Evolutionary conservation across 495 filamentous ascomycete genomes (phyloP).

Genomic region (Trichoderma erinaceum): DNA sequence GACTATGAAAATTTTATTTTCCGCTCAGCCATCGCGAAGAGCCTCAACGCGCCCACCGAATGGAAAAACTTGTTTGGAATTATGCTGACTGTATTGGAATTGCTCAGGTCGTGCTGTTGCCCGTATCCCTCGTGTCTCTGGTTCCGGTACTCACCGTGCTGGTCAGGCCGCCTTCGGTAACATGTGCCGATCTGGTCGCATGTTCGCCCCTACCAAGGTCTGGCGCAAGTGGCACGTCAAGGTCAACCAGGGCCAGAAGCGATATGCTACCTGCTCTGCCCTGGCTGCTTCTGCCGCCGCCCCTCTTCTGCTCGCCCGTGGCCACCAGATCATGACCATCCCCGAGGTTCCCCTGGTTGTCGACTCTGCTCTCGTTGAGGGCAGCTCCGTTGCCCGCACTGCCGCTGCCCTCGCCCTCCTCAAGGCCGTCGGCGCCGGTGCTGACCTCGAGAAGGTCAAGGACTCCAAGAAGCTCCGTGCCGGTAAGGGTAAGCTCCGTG

Average conservation of each 20-base stretch:
- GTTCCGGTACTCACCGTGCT: slow-evolving; percentile 99
- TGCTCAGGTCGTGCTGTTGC: slow-evolving; percentile 89
- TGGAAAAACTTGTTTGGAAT: neutral
- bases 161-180: slow-evolving; percentile 99
- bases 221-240: slow-evolving; percentile 99
- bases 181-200: slow-evolving; percentile 98
- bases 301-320: slow-evolving; percentile 90
- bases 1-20: neutral
- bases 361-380: slow-evolving; percentile 78
- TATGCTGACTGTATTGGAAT: slow-evolving; percentile 21
- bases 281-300: slow-evolving; percentile 92
- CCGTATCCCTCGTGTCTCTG: slow-evolving; percentile 99
- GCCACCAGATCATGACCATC: slow-evolving; percentile 86
- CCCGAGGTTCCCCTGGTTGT: slow-evolving; percentile 96
- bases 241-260: slow-evolving; percentile 96
- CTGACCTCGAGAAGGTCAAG: slow-evolving; percentile 90
- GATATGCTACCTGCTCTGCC: slow-evolving; percentile 95
- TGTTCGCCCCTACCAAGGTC: slow-evolving; percentile 99
- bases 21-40: neutral
- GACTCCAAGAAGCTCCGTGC: slow-evolving; percentile 89
- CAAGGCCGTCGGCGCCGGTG: slow-evolving; percentile 79
- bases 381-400: slow-evolving; percentile 75
- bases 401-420: slow-evolving; percentile 79
- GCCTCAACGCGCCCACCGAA: neutral
- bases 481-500: slow-evolving; percentile 95